Percentiles rank a stretch among this genome's conserved stretches.
Conservation (phyloP, 1,284 basidiomycete genomes). For the Hemileia vastatrix region DNA sequence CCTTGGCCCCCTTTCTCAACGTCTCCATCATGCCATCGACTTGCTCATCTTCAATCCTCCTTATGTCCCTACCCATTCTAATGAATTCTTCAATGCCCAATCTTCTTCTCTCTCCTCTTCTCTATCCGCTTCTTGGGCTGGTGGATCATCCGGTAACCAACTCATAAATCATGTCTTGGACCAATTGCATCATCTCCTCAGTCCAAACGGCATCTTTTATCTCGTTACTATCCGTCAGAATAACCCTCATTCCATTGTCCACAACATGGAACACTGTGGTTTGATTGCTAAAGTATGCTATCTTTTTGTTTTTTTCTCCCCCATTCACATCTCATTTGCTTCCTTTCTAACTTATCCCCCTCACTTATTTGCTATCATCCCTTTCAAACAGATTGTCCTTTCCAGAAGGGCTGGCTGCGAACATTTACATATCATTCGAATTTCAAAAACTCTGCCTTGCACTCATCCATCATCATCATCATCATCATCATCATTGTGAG, state of each 20-base stretch:
- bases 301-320: not conserved
- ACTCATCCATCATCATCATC: too few species aligned
- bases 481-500: too few species aligned
- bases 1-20: not conserved
- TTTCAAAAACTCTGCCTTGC: constrained; percentile 7
- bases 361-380: not conserved
- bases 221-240: constrained; percentile 88
- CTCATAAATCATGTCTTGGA: constrained; percentile 67
- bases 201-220: constrained; percentile 68
- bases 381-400: constrained; percentile 55
- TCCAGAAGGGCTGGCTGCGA: constrained; percentile 73
- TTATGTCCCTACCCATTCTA: constrained; percentile 74
- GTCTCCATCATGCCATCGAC: constrained; percentile 53
- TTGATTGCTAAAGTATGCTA: constrained; percentile 58
- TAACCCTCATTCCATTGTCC: constrained; percentile 61
- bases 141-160: constrained; percentile 45
- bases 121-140: constrained; percentile 45
- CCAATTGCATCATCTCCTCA: constrained; percentile 66
- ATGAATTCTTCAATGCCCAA: constrained; percentile 45
- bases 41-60: constrained; percentile 92
- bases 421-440: constrained; percentile 59
- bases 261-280: constrained; percentile 53
- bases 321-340: constrained; percentile 9
- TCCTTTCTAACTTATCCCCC: constrained; percentile 23
- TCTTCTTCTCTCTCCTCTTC: not conserved